Conservation (phyloP, 1,284 basidiomycete species). For the Cryptococcus amylolentus region DNA sequence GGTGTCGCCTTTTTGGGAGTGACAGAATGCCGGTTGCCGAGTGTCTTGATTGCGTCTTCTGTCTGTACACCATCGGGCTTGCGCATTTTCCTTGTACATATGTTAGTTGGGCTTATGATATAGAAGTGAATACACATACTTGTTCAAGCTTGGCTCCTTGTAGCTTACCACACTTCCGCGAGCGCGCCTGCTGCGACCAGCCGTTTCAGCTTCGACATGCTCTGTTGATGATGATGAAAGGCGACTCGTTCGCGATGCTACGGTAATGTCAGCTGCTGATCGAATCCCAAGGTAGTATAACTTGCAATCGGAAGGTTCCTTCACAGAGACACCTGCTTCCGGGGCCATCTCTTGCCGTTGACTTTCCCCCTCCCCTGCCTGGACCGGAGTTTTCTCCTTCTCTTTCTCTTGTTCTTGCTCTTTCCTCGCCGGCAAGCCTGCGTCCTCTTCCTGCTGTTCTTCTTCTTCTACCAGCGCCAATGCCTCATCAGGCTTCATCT, state of each 20-base stretch:
- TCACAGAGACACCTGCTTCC: not conserved
- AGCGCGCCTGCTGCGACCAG: constrained; percentile 60
- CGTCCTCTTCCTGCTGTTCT: not conserved
- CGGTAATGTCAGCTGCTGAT: not conserved
- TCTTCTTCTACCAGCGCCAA: constrained; percentile 1
- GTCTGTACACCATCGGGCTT: constrained; percentile 60
- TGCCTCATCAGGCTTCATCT: constrained; percentile 7
- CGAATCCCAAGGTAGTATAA: not conserved
- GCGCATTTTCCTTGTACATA: constrained; percentile 70
- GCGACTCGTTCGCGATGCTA: not conserved
- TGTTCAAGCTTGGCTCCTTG: constrained; percentile 82
- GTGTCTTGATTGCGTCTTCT: constrained; percentile 18
- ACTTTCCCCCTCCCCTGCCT: not conserved
- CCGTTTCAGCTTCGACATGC: constrained; percentile 12
- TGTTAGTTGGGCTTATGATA: not conserved
- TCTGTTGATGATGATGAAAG: not conserved
- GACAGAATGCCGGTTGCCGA: constrained; percentile 7
- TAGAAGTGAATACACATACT: constrained; percentile 56
- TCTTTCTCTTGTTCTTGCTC: not conserved
- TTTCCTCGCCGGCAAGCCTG: not conserved
- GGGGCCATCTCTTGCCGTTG: too few relatives aligned
- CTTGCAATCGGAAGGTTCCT: not conserved
- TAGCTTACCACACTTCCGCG: constrained; percentile 77
- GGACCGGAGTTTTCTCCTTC: not conserved
- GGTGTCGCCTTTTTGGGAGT: not conserved